Base-by-base conservation (phyloP, 441 rosid genomes). In the Jatropha podagrica region DNA sequence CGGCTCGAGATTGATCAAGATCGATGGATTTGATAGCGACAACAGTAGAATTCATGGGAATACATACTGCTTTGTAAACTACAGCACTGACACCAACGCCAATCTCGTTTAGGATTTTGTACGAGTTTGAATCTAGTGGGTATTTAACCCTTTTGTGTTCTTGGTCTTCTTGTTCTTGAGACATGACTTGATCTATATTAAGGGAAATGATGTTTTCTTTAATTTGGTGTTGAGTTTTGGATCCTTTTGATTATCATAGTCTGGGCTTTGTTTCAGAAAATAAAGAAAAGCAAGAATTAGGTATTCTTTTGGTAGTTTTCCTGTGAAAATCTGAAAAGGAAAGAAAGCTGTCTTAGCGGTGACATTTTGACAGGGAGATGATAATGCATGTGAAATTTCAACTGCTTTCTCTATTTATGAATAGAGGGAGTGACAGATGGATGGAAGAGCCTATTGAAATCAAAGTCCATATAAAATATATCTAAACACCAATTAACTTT, bases 21-120 rank as follows among this genome's bases (percentile, higher is more conserved):
- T 94, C 86, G 32, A 94, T 92, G 74, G 95, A 81, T 80, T 94
- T 94, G 67, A 91, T 91, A 58, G 98, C 98, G 0, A 94, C 97
- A 0, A 84, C 63, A 2, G 79, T 75, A 1, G 93, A 87, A 60
- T 85, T 87, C 80, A 81, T 68, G 0, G 94, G 96, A 11, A 88
- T 51, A 72, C 98, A 94, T 61, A 83, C 64, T 69, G 97, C 96
- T 68, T 91, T 92, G 89, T 92, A 89, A n/a, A 94, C 98, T 0
- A 81, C 51, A 8, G 94, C 94, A 58, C 96, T 89, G 18, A 92
- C 92, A 3, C 98, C 97, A 7, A 82, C 79, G 3, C 98, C 95
- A 46, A 94, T 92, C 83, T 92, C 88, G 55, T 78, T 82, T 7
- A 89, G 64, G 81, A 90, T 85, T 78, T 84, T 88, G 80, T 92